phyloP scores from a whole-genome alignment of 805 yeast species.

The Lipomyces lipofer region DNA sequence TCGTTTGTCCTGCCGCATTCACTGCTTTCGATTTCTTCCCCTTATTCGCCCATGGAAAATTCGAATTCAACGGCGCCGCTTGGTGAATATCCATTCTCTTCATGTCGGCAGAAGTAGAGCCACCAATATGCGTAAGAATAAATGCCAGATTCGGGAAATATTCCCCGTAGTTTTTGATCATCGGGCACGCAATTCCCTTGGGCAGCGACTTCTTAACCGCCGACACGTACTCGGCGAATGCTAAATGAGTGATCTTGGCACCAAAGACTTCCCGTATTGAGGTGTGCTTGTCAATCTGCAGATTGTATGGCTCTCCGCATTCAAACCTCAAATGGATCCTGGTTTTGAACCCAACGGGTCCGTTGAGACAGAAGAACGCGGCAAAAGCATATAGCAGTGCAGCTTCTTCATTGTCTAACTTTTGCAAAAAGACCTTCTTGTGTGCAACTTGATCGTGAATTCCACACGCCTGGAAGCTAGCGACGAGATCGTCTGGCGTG shows the following conservation, averaged over 20 bases:
- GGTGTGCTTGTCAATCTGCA: background rate
- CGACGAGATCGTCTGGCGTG: constrained; percentile 1
- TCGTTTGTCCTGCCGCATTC: too few relatives aligned
- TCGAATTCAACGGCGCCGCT: too few relatives aligned
- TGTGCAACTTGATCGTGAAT: constrained; percentile 13
- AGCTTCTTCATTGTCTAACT: constrained; percentile 2
- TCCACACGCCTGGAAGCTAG: background rate
- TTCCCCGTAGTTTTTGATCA: constrained; percentile 14
- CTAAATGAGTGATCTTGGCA: background rate
- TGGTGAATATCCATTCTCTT: too few relatives aligned
- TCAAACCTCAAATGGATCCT: constrained; percentile 4
- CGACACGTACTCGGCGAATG: constrained; percentile 11
- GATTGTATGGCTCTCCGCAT: background rate
- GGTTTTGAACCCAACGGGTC: constrained; percentile 17
- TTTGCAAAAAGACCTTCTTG: background rate
- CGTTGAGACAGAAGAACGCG: constrained; percentile 16
- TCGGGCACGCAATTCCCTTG: constrained; percentile 8
- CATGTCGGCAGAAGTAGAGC: background rate
- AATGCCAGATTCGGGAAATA: constrained; percentile 13
- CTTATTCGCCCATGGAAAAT: too few relatives aligned
- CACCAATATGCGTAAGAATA: background rate
- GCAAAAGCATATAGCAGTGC: constrained; percentile 17
- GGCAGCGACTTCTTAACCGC: constrained; percentile 15
- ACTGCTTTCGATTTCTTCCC: too few relatives aligned
- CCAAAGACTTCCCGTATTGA: constrained; percentile 17